Base-by-base conservation (phyloP, 2,329 filamentous ascomycete genomes). In the Didymella segeticola region DNA sequence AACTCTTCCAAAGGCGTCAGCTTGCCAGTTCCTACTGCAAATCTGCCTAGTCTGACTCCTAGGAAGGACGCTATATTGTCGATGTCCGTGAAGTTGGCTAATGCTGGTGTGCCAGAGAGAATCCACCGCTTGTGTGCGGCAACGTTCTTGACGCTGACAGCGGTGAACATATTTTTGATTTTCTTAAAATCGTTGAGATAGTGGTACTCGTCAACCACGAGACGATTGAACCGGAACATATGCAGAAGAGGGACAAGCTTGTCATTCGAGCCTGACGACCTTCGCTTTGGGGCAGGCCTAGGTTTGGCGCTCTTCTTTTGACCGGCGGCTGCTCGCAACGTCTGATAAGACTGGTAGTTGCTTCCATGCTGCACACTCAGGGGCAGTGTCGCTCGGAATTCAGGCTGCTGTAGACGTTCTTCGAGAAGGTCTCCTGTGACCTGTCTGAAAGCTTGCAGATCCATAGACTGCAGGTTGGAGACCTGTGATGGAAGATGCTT, bases 161-260 rank as follows among this genome's bases (percentile, higher is more conserved):
- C 67, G 1, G 64, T 54, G 1, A 66, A 20, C 20, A 57, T 43
- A 19, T 61, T 69, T 4, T 56, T 53, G 4, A 56, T 46, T 22
- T 54, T 77, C 72, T 43, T 78, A 68, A 14, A 74, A 64, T 37
- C 60, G 17, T 77, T 75, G 5, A 82, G 72, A 57, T 88, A 86
- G 1, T 86, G 83, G 59, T 84, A 88, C 59, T 89, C 87, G 56
- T 89, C 87, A 1, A 88, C 75, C 2, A 89, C 79, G 0, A 89
- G 53, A 5, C 87, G 78, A 48, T 82, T 82, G 66, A 84, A 89
- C 2, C 75, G 69, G 64, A 88, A 89, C 61, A 85, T 79, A 54
- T 89, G 85, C 1, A 89, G 63, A 0, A 84, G 39, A 36, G 67
- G 67, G 1, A 61, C 39, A 14, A 50, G 15, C 5, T 48, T 20